phyloP scores from a whole-genome alignment of 352 stramenopile genomes.

The Pythium sp. region DNA sequence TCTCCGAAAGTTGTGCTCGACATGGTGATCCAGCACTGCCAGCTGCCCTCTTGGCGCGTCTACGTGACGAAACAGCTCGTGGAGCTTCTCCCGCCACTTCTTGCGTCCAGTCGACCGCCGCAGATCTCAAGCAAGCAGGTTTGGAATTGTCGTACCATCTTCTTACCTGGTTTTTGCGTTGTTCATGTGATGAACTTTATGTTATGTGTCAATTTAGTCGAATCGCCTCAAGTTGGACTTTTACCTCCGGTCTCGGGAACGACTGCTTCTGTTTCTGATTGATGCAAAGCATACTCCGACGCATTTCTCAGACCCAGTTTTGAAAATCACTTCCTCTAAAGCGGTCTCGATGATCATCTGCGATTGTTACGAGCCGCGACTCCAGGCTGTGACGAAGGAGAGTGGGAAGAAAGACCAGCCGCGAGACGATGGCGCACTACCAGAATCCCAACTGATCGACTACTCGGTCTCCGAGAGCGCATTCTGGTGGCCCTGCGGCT shows the following conservation, averaged over 20 bases:
- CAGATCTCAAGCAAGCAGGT: constrained; percentile 48
- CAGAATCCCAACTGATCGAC: constrained; percentile 68
- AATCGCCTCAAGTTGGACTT: constrained; percentile 44
- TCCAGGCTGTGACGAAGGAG: constrained; percentile 18
- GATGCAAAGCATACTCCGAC: constrained; percentile 34
- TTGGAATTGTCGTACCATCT: neutral
- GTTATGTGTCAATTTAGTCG: constrained; percentile 25
- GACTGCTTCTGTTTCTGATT: constrained; percentile 65
- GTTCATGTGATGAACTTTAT: constrained; percentile 9
- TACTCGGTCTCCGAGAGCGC: constrained; percentile 72
- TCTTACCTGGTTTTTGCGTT: neutral
- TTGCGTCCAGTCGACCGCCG: constrained; percentile 66
- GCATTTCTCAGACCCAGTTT: constrained; percentile 51
- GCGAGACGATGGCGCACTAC: constrained; percentile 69
- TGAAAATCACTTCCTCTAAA: constrained; percentile 46
- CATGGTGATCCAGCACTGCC: constrained; percentile 70
- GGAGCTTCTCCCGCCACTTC: constrained; percentile 61
- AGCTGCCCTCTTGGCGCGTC: constrained; percentile 56
- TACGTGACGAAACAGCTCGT: constrained; percentile 83
- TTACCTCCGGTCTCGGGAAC: constrained; percentile 57
- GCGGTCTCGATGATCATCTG: constrained; percentile 70
- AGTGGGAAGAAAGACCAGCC: constrained; percentile 15
- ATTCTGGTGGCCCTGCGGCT: constrained; percentile 78
- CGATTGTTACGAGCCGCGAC: constrained; percentile 73
- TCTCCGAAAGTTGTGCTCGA: constrained; percentile 61